Percentiles rank a stretch among this genome's conserved stretches.
phyloP scores from a whole-genome alignment of 2,329 filamentous ascomycete species.

The Pseudogymnoascus pannorum region DNA sequence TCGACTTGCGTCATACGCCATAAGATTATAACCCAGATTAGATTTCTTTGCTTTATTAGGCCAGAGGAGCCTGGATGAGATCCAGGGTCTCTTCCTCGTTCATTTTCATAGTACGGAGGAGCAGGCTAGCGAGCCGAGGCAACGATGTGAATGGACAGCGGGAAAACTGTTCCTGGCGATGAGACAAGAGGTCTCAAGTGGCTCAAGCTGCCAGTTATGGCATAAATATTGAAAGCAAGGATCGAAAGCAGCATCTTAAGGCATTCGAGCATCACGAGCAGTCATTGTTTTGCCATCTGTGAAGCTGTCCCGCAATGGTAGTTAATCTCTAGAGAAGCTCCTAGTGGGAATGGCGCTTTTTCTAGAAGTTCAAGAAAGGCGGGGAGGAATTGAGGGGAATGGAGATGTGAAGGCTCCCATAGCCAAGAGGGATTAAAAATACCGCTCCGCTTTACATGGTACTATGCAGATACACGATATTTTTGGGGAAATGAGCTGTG shows the following conservation, averaged over 20 bases:
- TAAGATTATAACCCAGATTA: neutral
- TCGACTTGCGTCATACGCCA: too few relatives aligned
- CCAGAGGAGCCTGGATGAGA: neutral
- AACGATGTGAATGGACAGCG: neutral
- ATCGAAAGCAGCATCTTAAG: neutral
- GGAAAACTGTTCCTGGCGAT: neutral
- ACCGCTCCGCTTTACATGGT: neutral
- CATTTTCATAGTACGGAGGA: neutral
- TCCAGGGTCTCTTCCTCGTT: neutral
- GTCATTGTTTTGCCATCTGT: neutral
- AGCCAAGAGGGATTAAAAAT: neutral
- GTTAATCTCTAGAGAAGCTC: neutral
- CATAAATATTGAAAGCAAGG: neutral
- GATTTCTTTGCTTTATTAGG: neutral
- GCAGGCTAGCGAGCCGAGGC: neutral
- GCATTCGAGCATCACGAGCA: neutral
- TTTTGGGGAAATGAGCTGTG: neutral
- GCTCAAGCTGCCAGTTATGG: neutral
- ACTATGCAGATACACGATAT: neutral
- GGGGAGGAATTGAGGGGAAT: neutral
- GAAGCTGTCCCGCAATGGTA: neutral
- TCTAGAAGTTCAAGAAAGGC: neutral
- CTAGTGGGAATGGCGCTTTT: neutral
- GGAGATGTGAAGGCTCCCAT: neutral
- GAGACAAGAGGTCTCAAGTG: neutral